Evolutionary conservation across 148 eudicot species (phyloP), one percentile per base, ranked within the genome.

Genomic region (Linanthus parryae): DNA sequence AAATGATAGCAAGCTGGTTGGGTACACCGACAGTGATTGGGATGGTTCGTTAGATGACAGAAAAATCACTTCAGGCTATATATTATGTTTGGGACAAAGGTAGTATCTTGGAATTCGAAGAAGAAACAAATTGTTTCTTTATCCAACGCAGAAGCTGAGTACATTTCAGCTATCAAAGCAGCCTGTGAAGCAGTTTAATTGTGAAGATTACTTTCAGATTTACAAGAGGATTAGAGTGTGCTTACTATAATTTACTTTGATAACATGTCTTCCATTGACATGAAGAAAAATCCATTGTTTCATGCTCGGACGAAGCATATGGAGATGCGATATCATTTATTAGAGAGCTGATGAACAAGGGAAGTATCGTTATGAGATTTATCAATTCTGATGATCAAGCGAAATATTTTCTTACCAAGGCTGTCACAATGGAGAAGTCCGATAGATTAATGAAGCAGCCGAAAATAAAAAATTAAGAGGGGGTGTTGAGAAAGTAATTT

Each of bases 401-500:
- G 4, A 11, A 26, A 12, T 15, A 44, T 10, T 3, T 24, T 3
- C 49, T 44, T 11, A 44, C 49, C 9, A 44, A 44, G 12, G 2
- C 29, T 2, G 49, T 44, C 4, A 44, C 29, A 1, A 17, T 3
- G 1, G 44, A 41, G 8, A 41, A n/a, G n/a, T n/a, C n/a, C 1
- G 41, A 37, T 1, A 41, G 13, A 4, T 44, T 44, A 26, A 44
- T 21, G 29, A 12, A 23, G 28, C 2, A 43, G 21, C 1, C 10
- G n/a, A 44, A 44, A 18, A 44, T 44, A n/a, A 24, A 15, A 24
- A 44, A 44, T 44, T 44, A 24, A 44, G 49, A 44, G 14, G 29
- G 29, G 29, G 14, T 23, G 28, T 23, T 22, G 15, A 24, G 35
- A n/a, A n/a, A 15, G 2, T 44, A 44, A 2, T 23, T 44, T 21